Evolutionary conservation across 306 rosid genomes (phyloP).

Genomic region (Canavalia gladiata): DNA sequence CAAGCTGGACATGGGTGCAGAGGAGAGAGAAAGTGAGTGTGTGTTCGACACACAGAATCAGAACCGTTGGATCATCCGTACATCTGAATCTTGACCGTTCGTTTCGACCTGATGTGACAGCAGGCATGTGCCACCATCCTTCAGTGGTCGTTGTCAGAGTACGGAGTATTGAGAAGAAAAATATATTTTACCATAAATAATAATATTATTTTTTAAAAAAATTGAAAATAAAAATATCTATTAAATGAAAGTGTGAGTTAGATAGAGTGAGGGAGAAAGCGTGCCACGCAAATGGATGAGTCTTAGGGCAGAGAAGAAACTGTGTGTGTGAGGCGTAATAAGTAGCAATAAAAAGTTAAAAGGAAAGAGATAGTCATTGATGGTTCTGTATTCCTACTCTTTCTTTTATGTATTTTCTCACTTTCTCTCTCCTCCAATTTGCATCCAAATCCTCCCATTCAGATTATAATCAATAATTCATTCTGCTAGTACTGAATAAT

Average conservation of each 20-base stretch:
- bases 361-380: conserved; percentile 52
- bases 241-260: not conserved
- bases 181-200: conserved; percentile 10
- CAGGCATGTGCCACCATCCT: conserved; percentile 88
- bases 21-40: conserved; percentile 51
- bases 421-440: not conserved
- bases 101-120: conserved; percentile 62
- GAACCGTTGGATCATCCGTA: conserved; percentile 56
- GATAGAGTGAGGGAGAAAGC: not conserved
- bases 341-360: conserved; percentile 56
- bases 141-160: conserved; percentile 90
- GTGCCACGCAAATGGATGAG: conserved; percentile 43
- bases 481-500: not conserved
- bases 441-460: conserved; percentile 20
- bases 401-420: no score
- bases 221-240: not conserved
- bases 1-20: conserved; percentile 65
- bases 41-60: conserved; percentile 38
- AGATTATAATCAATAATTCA: conserved; percentile 21
- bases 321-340: conserved; percentile 50
- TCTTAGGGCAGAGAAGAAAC: not conserved
- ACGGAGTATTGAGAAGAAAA: conserved; percentile 57
- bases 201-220: not conserved
- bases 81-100: conserved; percentile 51
- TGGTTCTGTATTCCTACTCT: conserved; percentile 36